Conservation (phyloP, 768 basidiomycete species). For the Fomitopsis serialis region DNA sequence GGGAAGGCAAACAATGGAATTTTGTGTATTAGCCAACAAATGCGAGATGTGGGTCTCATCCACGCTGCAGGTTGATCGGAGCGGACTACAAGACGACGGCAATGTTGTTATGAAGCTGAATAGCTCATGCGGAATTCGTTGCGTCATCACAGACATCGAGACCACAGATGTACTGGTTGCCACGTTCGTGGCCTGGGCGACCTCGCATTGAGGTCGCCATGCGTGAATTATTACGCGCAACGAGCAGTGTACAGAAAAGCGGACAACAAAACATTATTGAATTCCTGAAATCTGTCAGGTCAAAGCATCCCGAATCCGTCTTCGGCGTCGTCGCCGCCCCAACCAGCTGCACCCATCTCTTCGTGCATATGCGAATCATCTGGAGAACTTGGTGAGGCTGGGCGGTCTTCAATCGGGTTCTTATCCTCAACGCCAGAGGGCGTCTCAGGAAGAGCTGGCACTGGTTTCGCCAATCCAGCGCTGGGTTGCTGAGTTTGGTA, state of each 20-base stretch:
- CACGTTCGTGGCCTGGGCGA: background rate
- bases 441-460: constrained; percentile 12
- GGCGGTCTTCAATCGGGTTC: constrained; percentile 17
- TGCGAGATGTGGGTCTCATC: no score
- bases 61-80: no score
- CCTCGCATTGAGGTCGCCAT: background rate
- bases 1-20: no score
- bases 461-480: background rate
- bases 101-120: no score
- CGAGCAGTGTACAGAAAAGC: background rate
- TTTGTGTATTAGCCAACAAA: no score
- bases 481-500: constrained; percentile 31
- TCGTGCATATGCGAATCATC: constrained; percentile 39
- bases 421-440: constrained; percentile 15
- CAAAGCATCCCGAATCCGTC: constrained; percentile 71
- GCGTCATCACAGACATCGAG: background rate
- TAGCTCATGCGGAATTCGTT: no score
- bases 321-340: constrained; percentile 62
- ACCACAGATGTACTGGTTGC: background rate
- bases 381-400: constrained; percentile 18
- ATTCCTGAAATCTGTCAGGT: background rate
- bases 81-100: no score
- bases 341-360: constrained; percentile 59
- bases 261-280: background rate
- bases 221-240: background rate